Conservation (phyloP, 768 basidiomycete species). For the Tephrocybe rancida region DNA sequence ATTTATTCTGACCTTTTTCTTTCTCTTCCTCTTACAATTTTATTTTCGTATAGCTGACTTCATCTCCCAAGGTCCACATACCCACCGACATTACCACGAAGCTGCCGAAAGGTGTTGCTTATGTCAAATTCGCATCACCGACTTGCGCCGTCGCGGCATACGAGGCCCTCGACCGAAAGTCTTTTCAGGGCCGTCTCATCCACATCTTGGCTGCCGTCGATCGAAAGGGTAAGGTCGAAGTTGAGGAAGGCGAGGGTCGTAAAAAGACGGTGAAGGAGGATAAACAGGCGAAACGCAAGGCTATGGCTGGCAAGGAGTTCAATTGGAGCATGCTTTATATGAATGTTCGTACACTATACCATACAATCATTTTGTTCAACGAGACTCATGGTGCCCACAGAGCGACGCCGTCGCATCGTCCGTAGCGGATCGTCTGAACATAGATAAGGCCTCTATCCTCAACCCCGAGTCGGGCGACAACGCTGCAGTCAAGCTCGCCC, state of each 20-base stretch:
- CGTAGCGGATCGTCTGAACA: conserved; percentile 84
- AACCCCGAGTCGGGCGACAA: conserved; percentile 77
- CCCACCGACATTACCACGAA: conserved; percentile 47
- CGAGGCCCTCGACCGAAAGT: conserved; percentile 74
- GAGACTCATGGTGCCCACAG: conserved; percentile 39
- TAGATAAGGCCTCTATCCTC: conserved; percentile 86
- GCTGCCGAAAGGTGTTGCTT: conserved; percentile 53
- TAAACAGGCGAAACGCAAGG: conserved; percentile 63
- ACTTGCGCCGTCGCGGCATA: conserved; percentile 65
- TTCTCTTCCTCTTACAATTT: background rate
- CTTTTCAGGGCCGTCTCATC: conserved; percentile 90
- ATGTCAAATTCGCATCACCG: conserved; percentile 46
- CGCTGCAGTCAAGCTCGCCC: conserved; percentile 90
- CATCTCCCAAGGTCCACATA: conserved; percentile 44
- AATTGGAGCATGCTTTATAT: conserved; percentile 96
- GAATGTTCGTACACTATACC: conserved; percentile 72
- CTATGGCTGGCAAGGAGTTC: conserved; percentile 74
- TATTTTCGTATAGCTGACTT: background rate
- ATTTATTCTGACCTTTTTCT: conserved; percentile 30
- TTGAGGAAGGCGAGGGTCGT: conserved; percentile 43
- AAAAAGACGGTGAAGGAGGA: conserved; percentile 63
- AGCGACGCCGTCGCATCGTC: conserved; percentile 93
- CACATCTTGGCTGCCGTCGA: conserved; percentile 90
- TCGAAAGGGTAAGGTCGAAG: conserved; percentile 48
- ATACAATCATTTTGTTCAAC: conserved; percentile 17